Percentiles rank a stretch among this genome's conserved stretches.
Conservation (phyloP, 1,139 yeast genomes). For the Yamadazyma friedrichii region DNA sequence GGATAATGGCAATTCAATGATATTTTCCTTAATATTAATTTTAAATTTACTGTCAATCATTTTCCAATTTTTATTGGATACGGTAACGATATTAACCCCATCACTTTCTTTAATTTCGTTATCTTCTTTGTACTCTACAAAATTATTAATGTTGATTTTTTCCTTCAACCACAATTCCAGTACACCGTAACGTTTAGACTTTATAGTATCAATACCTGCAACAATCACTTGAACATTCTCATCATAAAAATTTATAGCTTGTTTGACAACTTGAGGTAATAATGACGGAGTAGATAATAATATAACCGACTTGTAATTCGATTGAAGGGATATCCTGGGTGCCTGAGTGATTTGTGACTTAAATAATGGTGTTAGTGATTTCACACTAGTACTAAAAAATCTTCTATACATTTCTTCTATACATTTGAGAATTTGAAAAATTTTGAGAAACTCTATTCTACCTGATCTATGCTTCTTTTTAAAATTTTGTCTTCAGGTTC, state of each 20-base stretch:
- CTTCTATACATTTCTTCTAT: conserved; percentile 6
- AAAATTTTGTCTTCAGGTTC: conserved; percentile 1
- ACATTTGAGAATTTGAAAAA: too few relatives aligned
- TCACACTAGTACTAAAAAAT: conserved; percentile 4
- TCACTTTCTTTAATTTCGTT: conserved; percentile 26
- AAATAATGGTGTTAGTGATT: background rate
- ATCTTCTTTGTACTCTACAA: conserved; percentile 26
- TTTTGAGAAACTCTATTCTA: conserved; percentile 9
- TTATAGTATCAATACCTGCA: conserved; percentile 51
- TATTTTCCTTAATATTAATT: conserved; percentile 18
- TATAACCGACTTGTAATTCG: conserved; percentile 22
- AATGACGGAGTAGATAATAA: conserved; percentile 46
- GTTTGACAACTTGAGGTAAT: conserved; percentile 32
- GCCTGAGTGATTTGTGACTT: conserved; percentile 5
- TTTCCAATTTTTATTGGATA: conserved; percentile 37
- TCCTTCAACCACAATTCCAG: conserved; percentile 49
- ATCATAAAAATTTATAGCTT: conserved; percentile 28
- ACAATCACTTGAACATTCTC: conserved; percentile 42
- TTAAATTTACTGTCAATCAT: conserved; percentile 25
- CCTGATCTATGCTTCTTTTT: conserved; percentile 15
- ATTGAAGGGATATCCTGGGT: conserved; percentile 14
- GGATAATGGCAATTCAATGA: conserved; percentile 30
- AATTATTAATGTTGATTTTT: conserved; percentile 21
- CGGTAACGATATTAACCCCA: conserved; percentile 33
- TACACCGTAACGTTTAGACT: conserved; percentile 41